Base-by-base conservation (phyloP, 2,329 filamentous ascomycete genomes). In the Penicillium palitans region DNA sequence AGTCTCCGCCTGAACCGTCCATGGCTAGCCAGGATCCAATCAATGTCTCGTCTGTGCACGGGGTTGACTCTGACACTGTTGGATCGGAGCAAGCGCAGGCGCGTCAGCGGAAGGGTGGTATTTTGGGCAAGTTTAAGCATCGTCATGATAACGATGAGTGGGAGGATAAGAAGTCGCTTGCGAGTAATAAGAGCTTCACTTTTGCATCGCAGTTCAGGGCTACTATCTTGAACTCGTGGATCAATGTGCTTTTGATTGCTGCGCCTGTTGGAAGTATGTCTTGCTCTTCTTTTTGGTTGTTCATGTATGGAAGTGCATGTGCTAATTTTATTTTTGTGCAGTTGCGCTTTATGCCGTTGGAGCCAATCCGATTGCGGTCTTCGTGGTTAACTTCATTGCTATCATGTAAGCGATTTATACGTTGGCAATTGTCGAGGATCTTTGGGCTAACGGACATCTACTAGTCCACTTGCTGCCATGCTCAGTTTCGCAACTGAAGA, bases 301-400 rank as follows among this genome's bases (percentile, higher is more conserved):
- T 33, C 3, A 47, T 42, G 2, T 44, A 25, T 19, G 15, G 2
- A 17, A 46, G 19, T 13, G 6, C 7, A 27, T 12, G 21, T 33
- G 40, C 51, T 33, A 46, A 53, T 24, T 19, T 2, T 52, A 15
- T 44, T 2, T 17, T n/a, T 27, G 17, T 37, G 8, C 9, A 75
- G 73, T 96, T 68, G 89, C 84, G 2, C 74, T 93, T 52, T 85
- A 90, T 68, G 91, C 88, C 69, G 77, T 86, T 19, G 63, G 78
- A 12, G 77, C 89, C 52, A 80, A 83, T 68, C 79, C 82, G 3
- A 81, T 89, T 58, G 83, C 82, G 21, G 80, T 95, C 47, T 97
- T 97, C 69, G 85, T 93, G 56, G 84, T 97, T 76, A 97, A 97
- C 78, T 97, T 97, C 69, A 84, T 97, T 63, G 93, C 93, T 61